Conservation (phyloP, 208 protist species). For the Trypanosomatidae sp. region DNA sequence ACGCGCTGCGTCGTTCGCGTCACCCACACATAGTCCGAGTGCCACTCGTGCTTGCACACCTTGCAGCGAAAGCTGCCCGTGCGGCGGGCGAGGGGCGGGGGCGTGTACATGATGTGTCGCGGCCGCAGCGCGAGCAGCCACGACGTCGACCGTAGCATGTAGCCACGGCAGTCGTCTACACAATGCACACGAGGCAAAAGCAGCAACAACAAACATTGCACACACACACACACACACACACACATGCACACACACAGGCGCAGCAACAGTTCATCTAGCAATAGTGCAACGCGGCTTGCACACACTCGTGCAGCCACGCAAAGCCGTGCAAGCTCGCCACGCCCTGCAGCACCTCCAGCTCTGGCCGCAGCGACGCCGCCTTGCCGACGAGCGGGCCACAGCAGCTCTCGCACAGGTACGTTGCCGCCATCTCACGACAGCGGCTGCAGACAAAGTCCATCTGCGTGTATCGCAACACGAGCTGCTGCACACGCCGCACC, state of each 20-base stretch:
- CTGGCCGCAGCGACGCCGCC: slow-evolving; percentile 15
- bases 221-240: not conserved
- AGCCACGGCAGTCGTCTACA: no score
- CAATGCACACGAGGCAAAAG: not conserved
- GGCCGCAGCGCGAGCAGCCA: slow-evolving; percentile 43
- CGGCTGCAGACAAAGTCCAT: slow-evolving; percentile 83
- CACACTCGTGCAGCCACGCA: slow-evolving; percentile 45
- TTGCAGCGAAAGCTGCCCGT: slow-evolving; percentile 58
- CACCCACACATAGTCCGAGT: slow-evolving; percentile 72
- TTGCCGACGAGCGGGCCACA: slow-evolving; percentile 68
- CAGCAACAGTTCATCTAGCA: slow-evolving; percentile 10
- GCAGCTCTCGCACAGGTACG: slow-evolving; percentile 56
- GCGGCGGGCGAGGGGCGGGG: slow-evolving; percentile 59
- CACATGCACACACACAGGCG: no score
- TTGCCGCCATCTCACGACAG: slow-evolving; percentile 57
- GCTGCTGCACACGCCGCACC: slow-evolving; percentile 55
- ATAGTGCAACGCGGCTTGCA: slow-evolving; percentile 37
- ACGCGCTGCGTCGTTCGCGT: slow-evolving; percentile 78
- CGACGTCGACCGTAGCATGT: no score
- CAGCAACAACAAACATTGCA: not conserved
- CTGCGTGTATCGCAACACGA: slow-evolving; percentile 35
- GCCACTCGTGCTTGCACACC: slow-evolving; percentile 44
- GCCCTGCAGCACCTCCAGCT: slow-evolving; percentile 45
- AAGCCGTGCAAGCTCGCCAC: slow-evolving; percentile 56
- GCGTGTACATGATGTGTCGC: slow-evolving; percentile 82